Conservation (phyloP, 805 yeast genomes). For the Isabelozyma pseudorhagii region DNA sequence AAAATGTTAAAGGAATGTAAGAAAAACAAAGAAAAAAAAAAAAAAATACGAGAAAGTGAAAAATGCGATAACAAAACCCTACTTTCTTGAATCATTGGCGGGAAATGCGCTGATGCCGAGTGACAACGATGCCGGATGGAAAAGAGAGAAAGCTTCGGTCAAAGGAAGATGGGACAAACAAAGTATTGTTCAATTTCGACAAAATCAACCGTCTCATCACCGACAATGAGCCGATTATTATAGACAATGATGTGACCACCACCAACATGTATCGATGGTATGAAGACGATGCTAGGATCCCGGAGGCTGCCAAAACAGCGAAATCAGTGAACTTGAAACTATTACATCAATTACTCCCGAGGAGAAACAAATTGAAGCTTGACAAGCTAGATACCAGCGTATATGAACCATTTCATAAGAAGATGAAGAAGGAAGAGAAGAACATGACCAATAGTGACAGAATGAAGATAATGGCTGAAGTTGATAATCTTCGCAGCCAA, state of each 20-base stretch:
- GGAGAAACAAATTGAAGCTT: conserved; percentile 14
- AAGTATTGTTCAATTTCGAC: conserved; percentile 33
- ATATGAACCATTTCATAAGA: conserved; percentile 49
- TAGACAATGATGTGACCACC: conserved; percentile 4
- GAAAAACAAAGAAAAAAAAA: not conserved
- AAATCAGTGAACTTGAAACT: conserved; percentile 6
- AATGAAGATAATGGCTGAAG: conserved; percentile 51
- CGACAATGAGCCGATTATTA: conserved; percentile 13
- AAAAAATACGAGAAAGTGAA: not conserved
- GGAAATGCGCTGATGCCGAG: not conserved
- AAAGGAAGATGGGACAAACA: conserved; percentile 5
- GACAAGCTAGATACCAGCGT: conserved; percentile 47
- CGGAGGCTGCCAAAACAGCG: conserved; percentile 1
- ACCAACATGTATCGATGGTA: conserved; percentile 10
- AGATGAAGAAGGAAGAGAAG: conserved; percentile 63
- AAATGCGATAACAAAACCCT: too few relatives aligned
- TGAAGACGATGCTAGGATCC: conserved; percentile 8
- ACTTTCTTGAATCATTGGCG: too few relatives aligned
- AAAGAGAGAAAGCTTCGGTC: conserved; percentile 1
- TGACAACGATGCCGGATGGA: not conserved
- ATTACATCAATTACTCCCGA: conserved; percentile 11
- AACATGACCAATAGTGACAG: conserved; percentile 55
- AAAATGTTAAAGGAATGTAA: not conserved
- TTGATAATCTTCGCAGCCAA: conserved; percentile 50
- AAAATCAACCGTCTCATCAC: conserved; percentile 22